A percentile compares a stretch with the other conserved stretches of the same genome.
phyloP scores from a whole-genome alignment of 2,329 filamentous ascomycete species.

The Verticillium klebahnii region DNA sequence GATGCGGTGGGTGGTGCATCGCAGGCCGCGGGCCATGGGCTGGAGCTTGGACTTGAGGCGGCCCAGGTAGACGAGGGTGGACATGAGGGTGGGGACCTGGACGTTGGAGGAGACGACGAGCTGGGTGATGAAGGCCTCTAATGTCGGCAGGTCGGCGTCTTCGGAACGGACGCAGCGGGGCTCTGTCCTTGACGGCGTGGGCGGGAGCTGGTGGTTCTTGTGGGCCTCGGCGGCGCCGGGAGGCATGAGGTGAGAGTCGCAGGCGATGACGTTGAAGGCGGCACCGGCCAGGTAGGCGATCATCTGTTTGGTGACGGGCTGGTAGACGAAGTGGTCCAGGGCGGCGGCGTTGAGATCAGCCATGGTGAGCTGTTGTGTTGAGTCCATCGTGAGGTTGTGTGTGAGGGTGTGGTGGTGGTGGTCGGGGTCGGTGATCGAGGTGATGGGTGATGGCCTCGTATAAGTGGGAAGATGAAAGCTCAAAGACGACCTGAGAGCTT shows the following conservation, averaged over 20 bases:
- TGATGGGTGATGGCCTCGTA: constrained; percentile 17
- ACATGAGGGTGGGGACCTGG: constrained; percentile 96
- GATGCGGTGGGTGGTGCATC: constrained; percentile 95
- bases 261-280: constrained; percentile 73
- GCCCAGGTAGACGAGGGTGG: constrained; percentile 86
- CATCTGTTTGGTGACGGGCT: constrained; percentile 71
- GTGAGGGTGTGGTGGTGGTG: constrained; percentile 13
- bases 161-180: constrained; percentile 39
- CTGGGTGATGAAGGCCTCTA: constrained; percentile 88
- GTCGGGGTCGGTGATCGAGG: constrained; percentile 12
- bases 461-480: constrained; percentile 23
- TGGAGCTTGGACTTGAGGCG: constrained; percentile 81
- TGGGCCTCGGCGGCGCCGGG: constrained; percentile 30
- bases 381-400: constrained; percentile 34
- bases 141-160: constrained; percentile 62
- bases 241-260: constrained; percentile 60
- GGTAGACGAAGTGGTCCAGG: constrained; percentile 76
- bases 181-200: constrained; percentile 46
- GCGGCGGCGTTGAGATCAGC: constrained; percentile 66
- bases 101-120: constrained; percentile 92
- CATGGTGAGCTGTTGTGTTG: constrained; percentile 39
- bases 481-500: constrained; percentile 20
- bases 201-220: constrained; percentile 29
- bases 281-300: constrained; percentile 71
- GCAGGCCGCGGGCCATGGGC: constrained; percentile 91